A percentile compares a stretch with the other conserved stretches of the same genome.
These are phyloP conservation scores for Aspergillus funiculosus DNA, from an alignment of 495 filamentous ascomycete species.

Conservation along the genomic window DNA sequence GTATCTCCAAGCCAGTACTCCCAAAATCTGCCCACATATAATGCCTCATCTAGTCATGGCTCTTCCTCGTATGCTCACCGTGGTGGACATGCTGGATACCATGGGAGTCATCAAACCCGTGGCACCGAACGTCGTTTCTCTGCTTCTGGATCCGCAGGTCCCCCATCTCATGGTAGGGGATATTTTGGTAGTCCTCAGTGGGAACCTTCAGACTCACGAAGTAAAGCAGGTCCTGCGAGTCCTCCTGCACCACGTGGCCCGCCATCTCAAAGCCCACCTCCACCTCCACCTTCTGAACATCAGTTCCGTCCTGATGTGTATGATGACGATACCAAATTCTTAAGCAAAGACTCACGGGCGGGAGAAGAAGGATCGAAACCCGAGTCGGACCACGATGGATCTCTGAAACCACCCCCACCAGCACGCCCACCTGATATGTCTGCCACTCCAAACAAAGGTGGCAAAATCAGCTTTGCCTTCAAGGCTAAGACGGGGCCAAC, in stretches of 20 bases:
- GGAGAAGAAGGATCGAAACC: conserved; percentile 52
- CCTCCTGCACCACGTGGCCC: conserved; percentile 28
- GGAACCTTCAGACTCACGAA: conserved; percentile 42
- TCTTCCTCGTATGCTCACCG: conserved; percentile 49
- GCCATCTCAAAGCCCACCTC: conserved; percentile 24
- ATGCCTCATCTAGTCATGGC: conserved; percentile 46
- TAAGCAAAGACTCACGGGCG: conserved; percentile 53
- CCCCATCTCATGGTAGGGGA: conserved; percentile 28
- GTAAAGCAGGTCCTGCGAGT: conserved; percentile 28
- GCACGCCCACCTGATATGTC: conserved; percentile 41
- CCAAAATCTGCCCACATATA: conserved; percentile 49
- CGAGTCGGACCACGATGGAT: conserved; percentile 21
- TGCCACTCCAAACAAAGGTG: conserved; percentile 51
- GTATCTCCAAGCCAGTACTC: conserved; percentile 49
- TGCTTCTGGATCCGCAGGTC: conserved; percentile 29
- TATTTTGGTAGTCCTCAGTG: conserved; percentile 60
- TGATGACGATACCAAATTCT: conserved; percentile 55
- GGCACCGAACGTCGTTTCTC: conserved; percentile 43
- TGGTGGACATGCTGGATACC: conserved; percentile 49
- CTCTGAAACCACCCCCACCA: conserved; percentile 44
- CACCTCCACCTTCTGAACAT: conserved; percentile 29
- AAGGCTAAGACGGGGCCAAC: conserved; percentile 63
- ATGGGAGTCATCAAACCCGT: conserved; percentile 49
- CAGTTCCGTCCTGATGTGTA: conserved; percentile 31
- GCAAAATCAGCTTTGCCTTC: conserved; percentile 84